phyloP scores from a whole-genome alignment of 768 basidiomycete genomes.

The Boletus vermiculosoides region DNA sequence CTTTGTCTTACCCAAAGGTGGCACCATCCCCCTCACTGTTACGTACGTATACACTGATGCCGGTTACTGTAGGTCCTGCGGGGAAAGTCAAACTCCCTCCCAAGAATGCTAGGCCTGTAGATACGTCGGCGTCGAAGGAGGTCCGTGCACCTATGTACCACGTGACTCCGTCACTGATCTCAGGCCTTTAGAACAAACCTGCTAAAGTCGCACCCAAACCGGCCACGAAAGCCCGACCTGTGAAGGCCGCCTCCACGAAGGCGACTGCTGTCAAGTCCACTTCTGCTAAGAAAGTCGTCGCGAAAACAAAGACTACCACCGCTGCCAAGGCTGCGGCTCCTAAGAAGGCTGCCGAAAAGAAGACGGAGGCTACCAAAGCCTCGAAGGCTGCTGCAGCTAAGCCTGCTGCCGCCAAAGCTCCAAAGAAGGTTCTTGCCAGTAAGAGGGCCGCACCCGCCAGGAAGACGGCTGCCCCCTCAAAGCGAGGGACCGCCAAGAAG shows the following conservation, averaged over 20 bases:
- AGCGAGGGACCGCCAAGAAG: conserved; percentile 64
- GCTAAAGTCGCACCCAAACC: conserved; percentile 34
- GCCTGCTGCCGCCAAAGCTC: conserved; percentile 19
- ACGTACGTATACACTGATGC: conserved; percentile 2
- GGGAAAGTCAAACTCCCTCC: conserved; percentile 70
- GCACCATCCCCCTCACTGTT: conserved; percentile 7
- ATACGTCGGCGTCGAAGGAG: conserved; percentile 56
- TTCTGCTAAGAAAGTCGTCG: conserved; percentile 27
- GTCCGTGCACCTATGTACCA: conserved; percentile 37
- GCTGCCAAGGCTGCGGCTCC: conserved; percentile 36
- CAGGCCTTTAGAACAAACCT: conserved; percentile 26
- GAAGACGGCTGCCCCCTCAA: conserved; percentile 42
- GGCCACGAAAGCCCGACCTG: conserved; percentile 22
- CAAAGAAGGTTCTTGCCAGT: conserved; percentile 35
- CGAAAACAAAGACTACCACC: conserved; percentile 38
- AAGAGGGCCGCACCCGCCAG: conserved; percentile 36
- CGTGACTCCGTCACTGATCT: conserved; percentile 19
- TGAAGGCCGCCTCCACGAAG: conserved; percentile 29
- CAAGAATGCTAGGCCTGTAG: conserved; percentile 50
- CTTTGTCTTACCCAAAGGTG: conserved; percentile 89
- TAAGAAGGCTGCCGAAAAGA: conserved; percentile 41
- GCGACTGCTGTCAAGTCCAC: conserved; percentile 24
- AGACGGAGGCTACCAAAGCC: conserved; percentile 36
- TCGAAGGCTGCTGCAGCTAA: conserved; percentile 22
- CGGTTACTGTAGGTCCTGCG: conserved; percentile 36